phyloP scores from a whole-genome alignment of 306 rosid genomes.

The Castanea sativa region DNA sequence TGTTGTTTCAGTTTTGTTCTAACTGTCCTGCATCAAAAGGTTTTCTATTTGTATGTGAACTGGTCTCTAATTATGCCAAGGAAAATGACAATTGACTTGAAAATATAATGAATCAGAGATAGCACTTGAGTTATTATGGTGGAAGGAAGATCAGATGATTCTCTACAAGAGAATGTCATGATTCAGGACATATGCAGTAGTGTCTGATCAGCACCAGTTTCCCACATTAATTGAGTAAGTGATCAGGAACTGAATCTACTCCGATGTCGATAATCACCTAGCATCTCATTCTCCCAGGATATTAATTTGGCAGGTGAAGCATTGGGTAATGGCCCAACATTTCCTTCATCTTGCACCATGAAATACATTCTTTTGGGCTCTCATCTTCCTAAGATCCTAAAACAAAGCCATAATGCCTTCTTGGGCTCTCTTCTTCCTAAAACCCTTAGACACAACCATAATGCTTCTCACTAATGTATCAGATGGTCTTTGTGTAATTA shows the following conservation, averaged over 20 bases:
- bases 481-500: neutral
- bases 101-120: neutral
- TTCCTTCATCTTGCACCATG: neutral
- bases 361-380: neutral
- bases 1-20: too few relatives aligned
- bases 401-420: neutral
- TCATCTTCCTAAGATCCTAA: neutral
- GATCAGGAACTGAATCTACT: neutral
- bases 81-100: conserved; percentile 7
- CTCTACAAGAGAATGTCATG: neutral
- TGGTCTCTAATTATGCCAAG: conserved; percentile 3
- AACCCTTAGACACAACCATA: neutral
- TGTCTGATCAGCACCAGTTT: neutral
- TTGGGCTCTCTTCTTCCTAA: neutral
- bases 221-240: neutral
- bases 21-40: too few relatives aligned
- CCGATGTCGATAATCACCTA: too few relatives aligned
- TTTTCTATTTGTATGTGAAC: conserved; percentile 9
- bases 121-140: neutral
- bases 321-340: neutral
- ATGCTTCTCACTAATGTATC: too few relatives aligned
- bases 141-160: neutral
- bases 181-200: neutral
- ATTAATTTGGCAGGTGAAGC: neutral
- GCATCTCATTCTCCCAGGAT: neutral